Conservation (phyloP, 306 rosid species). For the Vigna mungo region DNA sequence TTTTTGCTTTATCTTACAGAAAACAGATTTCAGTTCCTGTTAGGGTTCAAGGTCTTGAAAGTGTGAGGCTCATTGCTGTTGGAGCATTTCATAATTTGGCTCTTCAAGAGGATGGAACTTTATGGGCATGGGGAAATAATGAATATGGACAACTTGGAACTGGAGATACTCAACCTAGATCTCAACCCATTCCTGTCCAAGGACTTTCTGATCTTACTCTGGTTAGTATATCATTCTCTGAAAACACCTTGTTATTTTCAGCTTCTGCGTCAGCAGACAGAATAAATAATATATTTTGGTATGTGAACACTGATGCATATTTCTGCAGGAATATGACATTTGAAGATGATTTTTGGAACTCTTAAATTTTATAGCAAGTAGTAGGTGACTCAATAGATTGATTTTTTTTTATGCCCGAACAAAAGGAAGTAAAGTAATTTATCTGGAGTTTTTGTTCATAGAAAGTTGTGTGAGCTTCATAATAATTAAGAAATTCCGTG, state of each 20-base stretch:
- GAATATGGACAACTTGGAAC: constrained; percentile 99
- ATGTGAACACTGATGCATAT: constrained; percentile 15
- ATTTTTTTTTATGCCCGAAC: not conserved
- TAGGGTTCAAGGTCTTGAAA: constrained; percentile 96
- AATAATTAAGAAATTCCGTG: not conserved
- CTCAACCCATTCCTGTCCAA: constrained; percentile 93
- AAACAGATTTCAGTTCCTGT: constrained; percentile 94
- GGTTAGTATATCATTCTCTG: constrained; percentile 60
- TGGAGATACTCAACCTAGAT: constrained; percentile 99
- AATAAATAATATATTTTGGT: constrained; percentile 16
- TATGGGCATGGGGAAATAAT: constrained; percentile 99
- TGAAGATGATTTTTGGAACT: constrained; percentile 27
- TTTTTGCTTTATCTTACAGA: constrained; percentile 52
- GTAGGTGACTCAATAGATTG: constrained; percentile 11
- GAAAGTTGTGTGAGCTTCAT: constrained; percentile 15
- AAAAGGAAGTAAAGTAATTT: not conserved
- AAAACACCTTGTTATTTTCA: constrained; percentile 33
- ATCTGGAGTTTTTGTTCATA: constrained; percentile 1
- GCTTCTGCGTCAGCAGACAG: constrained; percentile 9
- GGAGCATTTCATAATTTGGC: constrained; percentile 99
- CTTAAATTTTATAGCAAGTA: not conserved
- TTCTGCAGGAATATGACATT: constrained; percentile 12
- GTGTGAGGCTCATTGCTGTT: constrained; percentile 87
- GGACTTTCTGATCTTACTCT: constrained; percentile 88
- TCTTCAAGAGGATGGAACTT: constrained; percentile 89